Conservation (phyloP, 2,329 filamentous ascomycete species). For the Gremmenia infestans region DNA sequence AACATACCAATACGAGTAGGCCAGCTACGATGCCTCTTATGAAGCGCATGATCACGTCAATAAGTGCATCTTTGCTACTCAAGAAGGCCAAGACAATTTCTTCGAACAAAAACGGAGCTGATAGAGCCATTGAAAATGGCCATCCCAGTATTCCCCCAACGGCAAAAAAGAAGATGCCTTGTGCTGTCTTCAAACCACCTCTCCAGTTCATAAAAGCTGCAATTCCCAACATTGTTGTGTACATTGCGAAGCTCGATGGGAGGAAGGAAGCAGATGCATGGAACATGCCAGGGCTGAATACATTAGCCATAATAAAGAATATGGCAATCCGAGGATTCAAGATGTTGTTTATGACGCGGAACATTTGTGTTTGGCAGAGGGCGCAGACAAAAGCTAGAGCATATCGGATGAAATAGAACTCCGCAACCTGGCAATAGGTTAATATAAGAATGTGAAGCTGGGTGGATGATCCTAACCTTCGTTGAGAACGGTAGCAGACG, state of each 20-base stretch:
- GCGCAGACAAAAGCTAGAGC: slow-evolving; percentile 72
- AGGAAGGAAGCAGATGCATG: slow-evolving; percentile 83
- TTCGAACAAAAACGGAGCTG: slow-evolving; percentile 74
- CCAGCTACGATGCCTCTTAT: slow-evolving; percentile 55
- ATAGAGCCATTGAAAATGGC: slow-evolving; percentile 86
- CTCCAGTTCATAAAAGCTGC: slow-evolving; percentile 89
- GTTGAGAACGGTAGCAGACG: slow-evolving; percentile 57
- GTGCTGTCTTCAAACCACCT: slow-evolving; percentile 70
- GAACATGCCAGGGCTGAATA: slow-evolving; percentile 87
- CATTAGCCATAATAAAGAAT: slow-evolving; percentile 72
- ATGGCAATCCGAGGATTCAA: slow-evolving; percentile 80
- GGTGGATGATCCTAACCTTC: slow-evolving; percentile 41
- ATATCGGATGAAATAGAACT: slow-evolving; percentile 86
- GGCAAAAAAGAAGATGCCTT: slow-evolving; percentile 88
- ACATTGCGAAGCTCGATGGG: slow-evolving; percentile 97
- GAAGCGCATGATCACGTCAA: slow-evolving; percentile 56
- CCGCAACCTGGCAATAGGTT: slow-evolving; percentile 43
- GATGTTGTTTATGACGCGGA: slow-evolving; percentile 67
- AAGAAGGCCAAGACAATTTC: slow-evolving; percentile 58
- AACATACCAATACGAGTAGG: slow-evolving; percentile 29
- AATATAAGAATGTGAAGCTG: slow-evolving; percentile 1
- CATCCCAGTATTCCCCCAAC: slow-evolving; percentile 82
- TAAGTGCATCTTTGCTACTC: slow-evolving; percentile 53
- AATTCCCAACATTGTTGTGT: slow-evolving; percentile 78
- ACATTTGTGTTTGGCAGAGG: slow-evolving; percentile 75